phyloP scores from a whole-genome alignment of 345 rosid genomes.

The Geranium brycei region DNA sequence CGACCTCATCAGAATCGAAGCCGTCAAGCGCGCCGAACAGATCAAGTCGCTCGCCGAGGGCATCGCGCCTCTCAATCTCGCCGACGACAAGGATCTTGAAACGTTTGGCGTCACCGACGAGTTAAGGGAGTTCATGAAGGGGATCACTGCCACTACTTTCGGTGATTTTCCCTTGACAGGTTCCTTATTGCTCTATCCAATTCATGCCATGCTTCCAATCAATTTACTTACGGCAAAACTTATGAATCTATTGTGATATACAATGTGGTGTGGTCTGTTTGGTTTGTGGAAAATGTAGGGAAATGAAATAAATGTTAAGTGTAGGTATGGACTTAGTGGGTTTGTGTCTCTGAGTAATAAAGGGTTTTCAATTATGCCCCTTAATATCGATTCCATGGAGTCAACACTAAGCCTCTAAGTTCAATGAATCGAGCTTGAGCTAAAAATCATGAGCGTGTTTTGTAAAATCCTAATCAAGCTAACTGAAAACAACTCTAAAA shows the following conservation, averaged over 20 bases:
- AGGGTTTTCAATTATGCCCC: no score
- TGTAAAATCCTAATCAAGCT: no score
- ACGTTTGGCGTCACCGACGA: conserved; percentile 41
- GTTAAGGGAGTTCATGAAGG: conserved; percentile 44
- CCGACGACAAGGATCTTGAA: conserved; percentile 24
- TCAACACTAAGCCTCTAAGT: no score
- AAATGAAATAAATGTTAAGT: not conserved
- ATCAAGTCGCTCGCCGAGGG: conserved; percentile 67
- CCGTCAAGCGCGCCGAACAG: conserved; percentile 85
- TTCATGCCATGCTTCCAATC: no score
- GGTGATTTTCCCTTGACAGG: conserved; percentile 47
- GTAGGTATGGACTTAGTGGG: not conserved
- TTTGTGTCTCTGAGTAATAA: no score
- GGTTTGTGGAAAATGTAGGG: not conserved
- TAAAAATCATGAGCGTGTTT: no score
- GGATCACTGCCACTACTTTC: conserved; percentile 36
- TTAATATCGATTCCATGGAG: no score
- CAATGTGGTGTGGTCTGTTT: not conserved
- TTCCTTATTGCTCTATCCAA: not conserved
- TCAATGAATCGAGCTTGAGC: not conserved
- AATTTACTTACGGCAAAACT: no score
- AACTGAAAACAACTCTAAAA: no score
- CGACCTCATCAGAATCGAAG: conserved; percentile 47
- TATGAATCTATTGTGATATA: no score
- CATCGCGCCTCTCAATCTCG: conserved; percentile 29